Percentiles rank a stretch among this genome's conserved stretches.
phyloP scores from a whole-genome alignment of 2,329 filamentous ascomycete species.

The Talaromyces atroroseus region DNA sequence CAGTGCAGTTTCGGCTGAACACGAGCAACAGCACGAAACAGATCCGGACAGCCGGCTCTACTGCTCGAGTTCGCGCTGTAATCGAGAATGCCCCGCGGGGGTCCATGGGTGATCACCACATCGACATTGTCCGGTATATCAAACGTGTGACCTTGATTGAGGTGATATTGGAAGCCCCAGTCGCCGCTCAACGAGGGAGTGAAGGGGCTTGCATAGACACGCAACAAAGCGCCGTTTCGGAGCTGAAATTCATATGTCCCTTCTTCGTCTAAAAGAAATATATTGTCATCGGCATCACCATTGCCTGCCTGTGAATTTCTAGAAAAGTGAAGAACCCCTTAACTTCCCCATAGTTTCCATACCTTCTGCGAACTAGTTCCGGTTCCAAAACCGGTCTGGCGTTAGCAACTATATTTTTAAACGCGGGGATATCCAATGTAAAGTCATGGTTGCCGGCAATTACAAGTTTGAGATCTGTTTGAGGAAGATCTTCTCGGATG shows the following conservation, averaged over 20 bases:
- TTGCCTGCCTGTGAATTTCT: too few relatives aligned
- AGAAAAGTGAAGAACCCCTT: conserved; percentile 31
- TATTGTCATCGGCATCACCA: conserved; percentile 29
- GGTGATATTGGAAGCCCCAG: conserved; percentile 47
- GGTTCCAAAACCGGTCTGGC: conserved; percentile 23
- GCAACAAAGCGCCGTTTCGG: conserved; percentile 46
- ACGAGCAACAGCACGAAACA: conserved; percentile 29
- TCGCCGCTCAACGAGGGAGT: conserved; percentile 45
- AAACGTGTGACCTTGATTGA: conserved; percentile 34
- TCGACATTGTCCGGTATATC: conserved; percentile 33
- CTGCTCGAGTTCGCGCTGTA: conserved; percentile 22
- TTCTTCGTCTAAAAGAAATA: conserved; percentile 50
- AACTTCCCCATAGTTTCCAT: conserved; percentile 37
- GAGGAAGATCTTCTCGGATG: conserved; percentile 31
- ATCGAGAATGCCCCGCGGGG: conserved; percentile 50
- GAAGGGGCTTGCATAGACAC: conserved; percentile 50
- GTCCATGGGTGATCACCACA: conserved; percentile 53
- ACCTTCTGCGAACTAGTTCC: conserved; percentile 28
- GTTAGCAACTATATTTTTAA: conserved; percentile 30
- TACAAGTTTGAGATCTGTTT: conserved; percentile 49
- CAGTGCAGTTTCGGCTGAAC: conserved; percentile 33
- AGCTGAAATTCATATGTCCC: conserved; percentile 47
- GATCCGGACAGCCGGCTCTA: conserved; percentile 27
- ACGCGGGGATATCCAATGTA: conserved; percentile 35
- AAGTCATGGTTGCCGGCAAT: conserved; percentile 55